Conservation (phyloP, 139 green algal genomes). For the Closterium sp. region DNA sequence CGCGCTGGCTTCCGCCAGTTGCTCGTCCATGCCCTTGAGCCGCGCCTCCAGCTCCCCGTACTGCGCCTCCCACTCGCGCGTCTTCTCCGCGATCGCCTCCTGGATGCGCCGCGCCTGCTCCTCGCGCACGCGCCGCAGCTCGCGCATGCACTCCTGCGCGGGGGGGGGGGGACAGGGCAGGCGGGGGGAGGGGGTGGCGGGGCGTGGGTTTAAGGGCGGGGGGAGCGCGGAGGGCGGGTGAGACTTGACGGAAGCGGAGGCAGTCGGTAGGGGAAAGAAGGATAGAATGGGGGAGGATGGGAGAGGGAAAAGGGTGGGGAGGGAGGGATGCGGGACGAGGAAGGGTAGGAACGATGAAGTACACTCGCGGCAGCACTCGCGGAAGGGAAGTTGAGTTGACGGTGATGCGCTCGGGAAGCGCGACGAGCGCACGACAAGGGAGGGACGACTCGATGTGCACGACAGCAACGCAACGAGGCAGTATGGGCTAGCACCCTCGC, state of each 20-base stretch:
- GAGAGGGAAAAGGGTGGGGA: background rate
- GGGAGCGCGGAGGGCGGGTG: background rate
- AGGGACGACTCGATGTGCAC: too few relatives aligned
- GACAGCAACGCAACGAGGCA: too few relatives aligned
- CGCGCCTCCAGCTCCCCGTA: background rate
- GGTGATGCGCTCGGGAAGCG: background rate
- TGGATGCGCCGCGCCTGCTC: conserved; percentile 21
- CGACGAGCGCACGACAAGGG: too few relatives aligned
- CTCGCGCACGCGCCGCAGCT: conserved; percentile 18
- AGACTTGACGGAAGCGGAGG: background rate
- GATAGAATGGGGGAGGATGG: background rate
- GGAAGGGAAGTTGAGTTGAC: background rate
- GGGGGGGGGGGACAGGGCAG: background rate
- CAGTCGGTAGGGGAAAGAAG: background rate
- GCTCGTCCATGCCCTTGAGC: conserved; percentile 6
- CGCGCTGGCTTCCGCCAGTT: background rate
- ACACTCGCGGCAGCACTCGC: too few relatives aligned
- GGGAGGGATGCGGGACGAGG: too few relatives aligned
- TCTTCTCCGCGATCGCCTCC: conserved; percentile 12
- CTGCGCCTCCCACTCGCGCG: background rate
- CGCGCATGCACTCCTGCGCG: conserved; percentile 27
- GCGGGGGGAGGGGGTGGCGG: too few relatives aligned
- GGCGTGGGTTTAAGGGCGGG: too few relatives aligned
- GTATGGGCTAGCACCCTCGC: too few relatives aligned
- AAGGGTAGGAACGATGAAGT: background rate